A percentile compares a stretch with the other conserved stretches of the same genome.
phyloP scores from a whole-genome alignment of 331 rosid genomes.

The Malus hybrid region DNA sequence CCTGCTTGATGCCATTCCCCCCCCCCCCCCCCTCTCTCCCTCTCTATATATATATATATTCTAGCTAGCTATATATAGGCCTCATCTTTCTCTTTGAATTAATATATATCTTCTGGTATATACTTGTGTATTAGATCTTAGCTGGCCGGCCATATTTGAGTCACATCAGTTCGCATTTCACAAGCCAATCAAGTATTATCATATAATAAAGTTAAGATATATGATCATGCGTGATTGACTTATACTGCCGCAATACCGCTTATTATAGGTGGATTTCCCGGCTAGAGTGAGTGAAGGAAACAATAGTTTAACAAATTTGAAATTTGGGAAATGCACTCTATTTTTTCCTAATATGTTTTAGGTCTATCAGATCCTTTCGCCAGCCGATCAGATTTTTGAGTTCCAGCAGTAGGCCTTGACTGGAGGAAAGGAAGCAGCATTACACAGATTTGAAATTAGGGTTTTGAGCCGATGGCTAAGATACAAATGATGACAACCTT shows the following conservation, averaged over 20 bases:
- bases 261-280: not conserved
- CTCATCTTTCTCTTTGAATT: not conserved
- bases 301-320: not conserved
- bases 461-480: not conserved
- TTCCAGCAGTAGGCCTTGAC: not conserved
- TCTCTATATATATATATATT: too few species aligned
- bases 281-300: not conserved
- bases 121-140: not conserved
- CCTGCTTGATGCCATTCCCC: not conserved
- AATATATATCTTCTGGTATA: not conserved
- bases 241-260: not conserved
- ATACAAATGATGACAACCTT: slow-evolving; percentile 16
- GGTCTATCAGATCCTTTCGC: not conserved
- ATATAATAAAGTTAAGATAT: too few species aligned
- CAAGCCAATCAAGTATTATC: not conserved
- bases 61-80: not conserved
- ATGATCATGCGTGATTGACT: not conserved
- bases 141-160: not conserved
- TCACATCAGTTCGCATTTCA: not conserved
- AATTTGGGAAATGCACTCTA: not conserved
- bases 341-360: not conserved
- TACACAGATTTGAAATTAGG: not conserved
- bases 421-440: not conserved
- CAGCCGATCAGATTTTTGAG: not conserved
- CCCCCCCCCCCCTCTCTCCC: too few species aligned